A percentile compares a stretch with the other conserved stretches of the same genome.
phyloP scores from a whole-genome alignment of 169 alveolate genomes.

The Miamiensis avidus region DNA sequence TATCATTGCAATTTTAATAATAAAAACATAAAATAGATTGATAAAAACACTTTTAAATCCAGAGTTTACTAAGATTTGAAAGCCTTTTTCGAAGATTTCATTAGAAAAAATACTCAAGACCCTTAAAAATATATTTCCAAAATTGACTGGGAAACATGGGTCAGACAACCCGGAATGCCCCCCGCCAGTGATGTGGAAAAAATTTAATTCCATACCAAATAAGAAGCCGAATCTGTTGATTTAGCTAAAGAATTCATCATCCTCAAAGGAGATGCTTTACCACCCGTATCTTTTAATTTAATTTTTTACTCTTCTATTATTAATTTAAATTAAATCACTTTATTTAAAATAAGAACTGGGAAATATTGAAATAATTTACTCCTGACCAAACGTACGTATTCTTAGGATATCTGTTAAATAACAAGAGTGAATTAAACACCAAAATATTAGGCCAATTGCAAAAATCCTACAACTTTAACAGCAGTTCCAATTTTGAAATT shows the following conservation, averaged over 20 bases:
- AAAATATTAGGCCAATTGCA: conserved; percentile 14
- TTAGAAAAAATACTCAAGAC: conserved; percentile 1
- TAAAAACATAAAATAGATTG: conserved; percentile 31
- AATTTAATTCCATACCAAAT: conserved; percentile 7
- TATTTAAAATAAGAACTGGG: not conserved
- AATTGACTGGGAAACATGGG: conserved; percentile 58
- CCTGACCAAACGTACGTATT: conserved; percentile 32
- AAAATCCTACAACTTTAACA: conserved; percentile 17
- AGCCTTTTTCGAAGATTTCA: conserved; percentile 28
- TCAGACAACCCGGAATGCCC: conserved; percentile 57
- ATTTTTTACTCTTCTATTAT: not conserved
- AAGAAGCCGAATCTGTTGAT: not conserved
- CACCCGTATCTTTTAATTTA: not conserved
- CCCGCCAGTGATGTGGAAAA: conserved; percentile 23
- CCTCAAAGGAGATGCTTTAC: not conserved
- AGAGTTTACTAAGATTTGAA: conserved; percentile 35
- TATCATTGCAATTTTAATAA: too few relatives aligned
- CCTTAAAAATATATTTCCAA: not conserved
- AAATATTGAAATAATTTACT: conserved; percentile 30
- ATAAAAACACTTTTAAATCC: conserved; percentile 23
- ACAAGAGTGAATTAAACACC: not conserved
- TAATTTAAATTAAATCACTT: conserved; percentile 11
- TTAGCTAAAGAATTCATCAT: conserved; percentile 17
- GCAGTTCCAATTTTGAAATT: conserved; percentile 35
- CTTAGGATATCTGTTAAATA: conserved; percentile 20